These are phyloP conservation scores for Helichrysum umbraculigerum DNA, from an alignment of 129 eudicot species.

Conservation along the genomic window DNA sequence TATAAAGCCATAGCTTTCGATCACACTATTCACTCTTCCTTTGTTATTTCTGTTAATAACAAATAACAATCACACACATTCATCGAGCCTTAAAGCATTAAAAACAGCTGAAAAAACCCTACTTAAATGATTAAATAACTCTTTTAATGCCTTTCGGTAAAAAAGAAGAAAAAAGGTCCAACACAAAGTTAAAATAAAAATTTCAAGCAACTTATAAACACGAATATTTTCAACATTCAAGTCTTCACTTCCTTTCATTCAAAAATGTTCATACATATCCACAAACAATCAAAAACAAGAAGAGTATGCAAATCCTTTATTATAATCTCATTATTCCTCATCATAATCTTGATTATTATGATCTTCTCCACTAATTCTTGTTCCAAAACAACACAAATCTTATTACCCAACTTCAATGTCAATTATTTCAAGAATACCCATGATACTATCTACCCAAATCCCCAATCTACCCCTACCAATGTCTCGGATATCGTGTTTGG, in stretches of 20 bases:
- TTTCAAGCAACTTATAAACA: not conserved
- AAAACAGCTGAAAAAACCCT: conserved; percentile 8
- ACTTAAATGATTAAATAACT: not conserved
- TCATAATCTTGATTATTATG: conserved; percentile 27
- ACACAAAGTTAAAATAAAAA: not conserved
- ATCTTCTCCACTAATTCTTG: conserved; percentile 30
- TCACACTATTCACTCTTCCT: not conserved
- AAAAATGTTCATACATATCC: conserved; percentile 22
- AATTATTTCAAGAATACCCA: conserved; percentile 32
- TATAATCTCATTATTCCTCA: conserved; percentile 31
- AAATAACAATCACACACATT: not conserved
- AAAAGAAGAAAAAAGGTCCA: conserved; percentile 14
- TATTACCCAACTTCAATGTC: conserved; percentile 29
- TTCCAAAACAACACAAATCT: conserved; percentile 37
- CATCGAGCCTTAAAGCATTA: not conserved
- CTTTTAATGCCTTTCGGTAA: too few relatives aligned
- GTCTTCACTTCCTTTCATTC: conserved; percentile 13
- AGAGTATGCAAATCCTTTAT: conserved; percentile 32
- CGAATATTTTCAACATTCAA: not conserved
- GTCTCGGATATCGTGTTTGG: conserved; percentile 57
- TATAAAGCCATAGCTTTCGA: not conserved
- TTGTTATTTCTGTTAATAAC: not conserved
- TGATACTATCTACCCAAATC: conserved; percentile 12
- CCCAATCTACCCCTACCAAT: conserved; percentile 36
- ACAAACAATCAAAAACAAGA: conserved; percentile 25